Conservation (phyloP, 371 early-diverging fungal species). For the Chytridium lagenaria region DNA sequence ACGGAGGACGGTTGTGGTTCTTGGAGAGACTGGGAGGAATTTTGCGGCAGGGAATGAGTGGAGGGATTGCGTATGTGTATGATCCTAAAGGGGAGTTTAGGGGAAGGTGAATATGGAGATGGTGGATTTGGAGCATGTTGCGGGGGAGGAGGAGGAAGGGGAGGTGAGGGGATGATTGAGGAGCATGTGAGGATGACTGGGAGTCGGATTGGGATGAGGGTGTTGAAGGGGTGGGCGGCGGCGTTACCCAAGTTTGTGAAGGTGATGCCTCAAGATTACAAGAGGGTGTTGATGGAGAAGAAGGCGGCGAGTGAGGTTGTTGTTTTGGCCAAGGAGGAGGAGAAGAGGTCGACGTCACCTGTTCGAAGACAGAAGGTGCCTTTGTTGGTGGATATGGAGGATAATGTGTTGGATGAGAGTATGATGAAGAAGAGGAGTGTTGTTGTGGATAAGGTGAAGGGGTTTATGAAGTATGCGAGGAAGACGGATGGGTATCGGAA, state of each 20-base stretch:
- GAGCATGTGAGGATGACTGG: conserved; percentile 85
- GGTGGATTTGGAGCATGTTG: conserved; percentile 83
- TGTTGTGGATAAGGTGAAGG: conserved; percentile 67
- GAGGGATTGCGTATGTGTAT: conserved; percentile 90
- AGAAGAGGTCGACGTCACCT: neutral
- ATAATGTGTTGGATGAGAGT: conserved; percentile 77
- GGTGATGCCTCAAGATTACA: conserved; percentile 95
- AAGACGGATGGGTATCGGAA: conserved; percentile 87
- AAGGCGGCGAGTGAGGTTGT: conserved; percentile 48
- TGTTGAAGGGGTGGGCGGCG: conserved; percentile 74
- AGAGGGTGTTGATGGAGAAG: conserved; percentile 73
- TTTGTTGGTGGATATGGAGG: conserved; percentile 88
- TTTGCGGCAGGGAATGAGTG: conserved; percentile 95
- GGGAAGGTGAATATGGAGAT: conserved; percentile 85
- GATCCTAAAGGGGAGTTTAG: conserved; percentile 66
- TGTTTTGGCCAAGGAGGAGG: conserved; percentile 36
- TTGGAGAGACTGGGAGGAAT: conserved; percentile 87
- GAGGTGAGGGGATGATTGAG: conserved; percentile 77
- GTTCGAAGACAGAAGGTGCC: conserved; percentile 45
- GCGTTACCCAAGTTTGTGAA: conserved; percentile 84
- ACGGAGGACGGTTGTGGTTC: conserved; percentile 89
- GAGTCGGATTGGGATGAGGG: conserved; percentile 77
- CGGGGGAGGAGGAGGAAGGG: conserved; percentile 75
- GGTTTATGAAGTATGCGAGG: conserved; percentile 93
- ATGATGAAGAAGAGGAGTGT: conserved; percentile 66